Evolutionary conservation across 2,329 filamentous ascomycete species (phyloP).

Genomic region (Calonectria naviculata): DNA sequence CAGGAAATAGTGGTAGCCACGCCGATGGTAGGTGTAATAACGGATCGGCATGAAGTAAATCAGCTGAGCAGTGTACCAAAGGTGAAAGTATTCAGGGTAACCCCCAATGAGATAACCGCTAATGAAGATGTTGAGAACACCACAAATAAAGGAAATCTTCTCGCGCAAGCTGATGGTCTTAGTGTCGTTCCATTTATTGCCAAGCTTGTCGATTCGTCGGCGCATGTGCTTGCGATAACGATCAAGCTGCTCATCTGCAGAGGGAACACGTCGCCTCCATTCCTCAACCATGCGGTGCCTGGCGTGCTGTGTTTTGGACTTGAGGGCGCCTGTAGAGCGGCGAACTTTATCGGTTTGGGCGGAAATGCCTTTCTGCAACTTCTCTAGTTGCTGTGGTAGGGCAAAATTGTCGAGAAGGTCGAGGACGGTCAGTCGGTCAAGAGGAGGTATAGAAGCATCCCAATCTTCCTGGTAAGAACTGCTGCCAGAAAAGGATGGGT

Average conservation of each 20-base stretch:
- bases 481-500: slow-evolving; percentile 84
- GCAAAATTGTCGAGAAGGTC: slow-evolving; percentile 96
- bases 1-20: slow-evolving; percentile 96
- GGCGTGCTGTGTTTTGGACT: slow-evolving; percentile 80
- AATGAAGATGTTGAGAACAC: slow-evolving; percentile 97
- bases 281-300: slow-evolving; percentile 92
- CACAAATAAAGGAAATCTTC: slow-evolving; percentile 96
- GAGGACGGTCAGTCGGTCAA: slow-evolving; percentile 91
- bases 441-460: slow-evolving; percentile 80
- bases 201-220: slow-evolving; percentile 87
- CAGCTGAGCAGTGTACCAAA: slow-evolving; percentile 91
- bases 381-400: slow-evolving; percentile 89
- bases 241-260: slow-evolving; percentile 91
- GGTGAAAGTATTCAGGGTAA: slow-evolving; percentile 85
- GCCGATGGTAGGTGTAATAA: slow-evolving; percentile 89
- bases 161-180: slow-evolving; percentile 89
- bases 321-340: slow-evolving; percentile 83
- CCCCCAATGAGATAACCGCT: slow-evolving; percentile 94
- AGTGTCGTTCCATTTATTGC: slow-evolving; percentile 87
- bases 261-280: slow-evolving; percentile 87
- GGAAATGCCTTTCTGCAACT: slow-evolving; percentile 84
- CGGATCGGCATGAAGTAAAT: slow-evolving; percentile 98
- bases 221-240: slow-evolving; percentile 92
- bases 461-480: slow-evolving; percentile 91
- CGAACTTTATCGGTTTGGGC: slow-evolving; percentile 88